These are phyloP conservation scores for Elongisporangium anandrum DNA, from an alignment of 352 stramenopile genomes.

Conservation along the genomic window DNA sequence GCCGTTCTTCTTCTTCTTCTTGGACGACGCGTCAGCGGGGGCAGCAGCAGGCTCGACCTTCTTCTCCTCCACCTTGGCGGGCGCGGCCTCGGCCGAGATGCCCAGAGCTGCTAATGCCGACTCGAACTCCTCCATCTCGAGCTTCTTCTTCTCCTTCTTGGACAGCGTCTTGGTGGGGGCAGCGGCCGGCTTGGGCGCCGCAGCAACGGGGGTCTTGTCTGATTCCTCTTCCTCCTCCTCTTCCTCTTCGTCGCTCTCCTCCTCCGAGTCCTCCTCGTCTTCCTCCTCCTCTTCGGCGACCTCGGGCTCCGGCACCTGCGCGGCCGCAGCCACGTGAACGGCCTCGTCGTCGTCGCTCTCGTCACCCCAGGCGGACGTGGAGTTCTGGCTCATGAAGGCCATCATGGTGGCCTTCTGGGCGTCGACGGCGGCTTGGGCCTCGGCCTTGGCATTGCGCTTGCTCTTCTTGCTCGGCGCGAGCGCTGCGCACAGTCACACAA, in stretches of 20 bases:
- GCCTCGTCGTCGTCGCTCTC: slow-evolving; percentile 74
- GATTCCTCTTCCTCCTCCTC: slow-evolving; percentile 42
- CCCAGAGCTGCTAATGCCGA: slow-evolving; percentile 58
- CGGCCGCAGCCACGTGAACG: slow-evolving; percentile 20
- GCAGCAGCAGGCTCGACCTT: slow-evolving; percentile 30
- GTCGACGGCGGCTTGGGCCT: slow-evolving; percentile 21
- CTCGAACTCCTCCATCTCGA: slow-evolving; percentile 74
- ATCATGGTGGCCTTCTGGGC: slow-evolving; percentile 46
- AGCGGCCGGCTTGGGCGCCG: slow-evolving; percentile 26
- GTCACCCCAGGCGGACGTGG: slow-evolving; percentile 58
- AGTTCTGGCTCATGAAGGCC: slow-evolving; percentile 69
- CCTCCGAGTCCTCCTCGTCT: slow-evolving; percentile 36
- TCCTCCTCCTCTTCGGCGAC: slow-evolving; percentile 31
- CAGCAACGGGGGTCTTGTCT: slow-evolving; percentile 13
- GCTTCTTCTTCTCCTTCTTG: slow-evolving; percentile 82
- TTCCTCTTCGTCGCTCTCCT: slow-evolving; percentile 23
- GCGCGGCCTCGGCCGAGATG: slow-evolving; percentile 20
- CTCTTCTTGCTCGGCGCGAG: slow-evolving; percentile 66
- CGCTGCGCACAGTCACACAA: slow-evolving; percentile 21
- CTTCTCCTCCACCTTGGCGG: slow-evolving; percentile 32
- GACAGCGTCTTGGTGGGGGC: slow-evolving; percentile 39
- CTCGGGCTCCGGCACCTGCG: slow-evolving; percentile 19
- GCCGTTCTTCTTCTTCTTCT: slow-evolving; percentile 61
- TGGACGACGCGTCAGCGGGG: slow-evolving; percentile 19
- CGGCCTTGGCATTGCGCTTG: slow-evolving; percentile 43